Percentiles rank a stretch among this genome's conserved stretches.
Evolutionary conservation across 352 stramenopile species (phyloP).

Genomic region (Saprolegnia parasitica): DNA sequence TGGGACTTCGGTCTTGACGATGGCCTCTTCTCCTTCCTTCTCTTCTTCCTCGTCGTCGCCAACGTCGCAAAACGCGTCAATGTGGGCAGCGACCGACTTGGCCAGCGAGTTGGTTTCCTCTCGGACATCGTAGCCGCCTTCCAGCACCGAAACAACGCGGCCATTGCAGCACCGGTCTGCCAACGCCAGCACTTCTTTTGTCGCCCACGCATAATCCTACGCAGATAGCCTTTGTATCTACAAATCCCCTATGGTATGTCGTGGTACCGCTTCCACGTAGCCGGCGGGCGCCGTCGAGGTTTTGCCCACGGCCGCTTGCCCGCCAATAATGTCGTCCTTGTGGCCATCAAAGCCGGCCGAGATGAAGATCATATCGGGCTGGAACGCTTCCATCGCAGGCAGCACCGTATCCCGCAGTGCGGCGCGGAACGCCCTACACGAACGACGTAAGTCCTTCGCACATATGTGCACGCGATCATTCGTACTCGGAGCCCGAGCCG

Average conservation of each 20-base stretch:
- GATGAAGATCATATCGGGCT: slow-evolving; percentile 83
- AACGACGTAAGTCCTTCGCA: not conserved
- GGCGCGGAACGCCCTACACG: slow-evolving; percentile 55
- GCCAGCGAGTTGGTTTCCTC: slow-evolving; percentile 77
- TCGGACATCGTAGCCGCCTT: slow-evolving; percentile 79
- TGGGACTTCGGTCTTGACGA: slow-evolving; percentile 7
- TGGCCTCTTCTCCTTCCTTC: not conserved
- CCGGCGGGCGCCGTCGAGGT: slow-evolving; percentile 68
- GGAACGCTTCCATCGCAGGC: slow-evolving; percentile 68
- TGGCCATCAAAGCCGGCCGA: slow-evolving; percentile 85
- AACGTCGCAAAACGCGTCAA: slow-evolving; percentile 46
- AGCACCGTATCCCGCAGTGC: slow-evolving; percentile 58
- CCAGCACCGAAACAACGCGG: slow-evolving; percentile 78
- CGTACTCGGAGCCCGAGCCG: slow-evolving; percentile 24
- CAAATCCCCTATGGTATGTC: not conserved
- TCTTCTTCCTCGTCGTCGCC: not conserved
- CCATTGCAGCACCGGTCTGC: slow-evolving; percentile 60
- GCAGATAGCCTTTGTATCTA: not conserved
- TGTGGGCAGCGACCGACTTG: slow-evolving; percentile 74
- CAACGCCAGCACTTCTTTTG: slow-evolving; percentile 66
- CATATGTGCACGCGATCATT: not conserved
- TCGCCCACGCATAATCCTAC: slow-evolving; percentile 79
- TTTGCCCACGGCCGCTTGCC: slow-evolving; percentile 59
- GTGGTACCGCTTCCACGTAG: slow-evolving; percentile 51
- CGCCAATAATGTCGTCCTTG: slow-evolving; percentile 78